Evolutionary conservation across 225 moss, liverwort and hornwort genomes (phyloP), one percentile per base, ranked within the genome.

Genomic region (Sphagnum tenellum): DNA sequence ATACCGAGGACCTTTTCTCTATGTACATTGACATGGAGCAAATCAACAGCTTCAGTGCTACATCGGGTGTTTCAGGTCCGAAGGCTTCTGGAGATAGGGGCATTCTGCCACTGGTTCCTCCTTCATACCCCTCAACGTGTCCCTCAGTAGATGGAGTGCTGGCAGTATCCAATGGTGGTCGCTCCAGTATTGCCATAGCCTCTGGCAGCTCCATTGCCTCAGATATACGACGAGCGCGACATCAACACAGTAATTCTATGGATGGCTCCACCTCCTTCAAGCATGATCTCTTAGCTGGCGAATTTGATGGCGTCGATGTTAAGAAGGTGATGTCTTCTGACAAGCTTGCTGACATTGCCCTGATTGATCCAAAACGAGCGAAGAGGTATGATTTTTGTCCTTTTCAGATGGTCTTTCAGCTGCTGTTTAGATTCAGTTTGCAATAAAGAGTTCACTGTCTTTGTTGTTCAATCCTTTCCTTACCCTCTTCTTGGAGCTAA

Each of bases 21-120:
- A 75, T 75, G 75, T 75, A 75, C 65, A 75, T 75, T 58, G 75
- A 75, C 44, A 75, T 75, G 75, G 75, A 75, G 61, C 65, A 75
- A 59, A 70, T 75, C 5, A 75, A 75, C 48, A 65, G 50, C 13
- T 75, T 65, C 70, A 66, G 70, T 44, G 52, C 14, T 45, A 10
- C 69, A 45, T 45, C 52, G 3, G 64, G 53, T 55, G 60, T 49
- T 5, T 10, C 64, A 64, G 58, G 74, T 10, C 62, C 57, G 6
- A 63, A 70, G 69, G 61, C 9, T 64, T 58, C 10, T 65, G 64
- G 44, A 4, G 74, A 69, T 5, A 70, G 50, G 4, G 62, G 70
- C 44, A 46, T 64, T 10, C 29, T 29, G 29, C 29, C 29, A 29
- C 29, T 29, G 29, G 44, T 45, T 2, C 50, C 50, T 3, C 50